phyloP scores from a whole-genome alignment of 2,329 filamentous ascomycete species.

The Dendrostoma leiphaemia region DNA sequence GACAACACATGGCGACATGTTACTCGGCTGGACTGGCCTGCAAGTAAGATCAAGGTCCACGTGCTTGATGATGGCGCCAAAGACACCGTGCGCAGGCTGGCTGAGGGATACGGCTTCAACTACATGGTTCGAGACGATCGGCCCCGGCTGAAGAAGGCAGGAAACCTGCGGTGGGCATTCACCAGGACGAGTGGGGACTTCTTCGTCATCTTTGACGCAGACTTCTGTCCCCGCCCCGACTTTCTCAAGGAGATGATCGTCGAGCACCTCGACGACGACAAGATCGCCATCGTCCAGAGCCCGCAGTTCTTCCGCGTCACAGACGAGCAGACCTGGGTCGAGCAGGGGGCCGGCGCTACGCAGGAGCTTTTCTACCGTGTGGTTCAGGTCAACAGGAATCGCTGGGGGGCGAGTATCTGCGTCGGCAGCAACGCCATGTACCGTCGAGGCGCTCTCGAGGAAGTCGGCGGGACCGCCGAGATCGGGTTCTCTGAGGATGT shows the following conservation, averaged over 20 bases:
- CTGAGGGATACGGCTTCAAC: conserved; percentile 33
- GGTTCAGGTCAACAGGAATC: conserved; percentile 38
- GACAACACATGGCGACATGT: conserved; percentile 36
- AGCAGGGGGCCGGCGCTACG: conserved; percentile 40
- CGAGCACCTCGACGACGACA: conserved; percentile 35
- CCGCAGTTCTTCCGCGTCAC: conserved; percentile 40
- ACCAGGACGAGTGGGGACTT: conserved; percentile 36
- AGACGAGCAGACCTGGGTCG: conserved; percentile 40
- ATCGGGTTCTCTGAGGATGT: conserved; percentile 43
- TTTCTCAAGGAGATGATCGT: conserved; percentile 38
- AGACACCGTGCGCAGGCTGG: conserved; percentile 29
- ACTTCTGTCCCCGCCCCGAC: conserved; percentile 40
- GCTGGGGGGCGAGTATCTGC: conserved; percentile 40
- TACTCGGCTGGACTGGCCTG: conserved; percentile 34
- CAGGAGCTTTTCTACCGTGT: conserved; percentile 43
- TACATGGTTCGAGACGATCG: conserved; percentile 40
- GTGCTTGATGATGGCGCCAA: conserved; percentile 39
- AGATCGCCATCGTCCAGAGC: conserved; percentile 39
- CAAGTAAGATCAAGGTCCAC: conserved; percentile 33
- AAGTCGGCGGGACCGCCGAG: conserved; percentile 39
- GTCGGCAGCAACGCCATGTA: conserved; percentile 42
- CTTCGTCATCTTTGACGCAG: conserved; percentile 41
- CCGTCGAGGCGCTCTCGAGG: conserved; percentile 35
- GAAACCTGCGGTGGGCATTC: conserved; percentile 41
- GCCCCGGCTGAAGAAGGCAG: conserved; percentile 39